Evolutionary conservation across 2,329 filamentous ascomycete genomes (phyloP).

Genomic region (Monilinia polystroma): DNA sequence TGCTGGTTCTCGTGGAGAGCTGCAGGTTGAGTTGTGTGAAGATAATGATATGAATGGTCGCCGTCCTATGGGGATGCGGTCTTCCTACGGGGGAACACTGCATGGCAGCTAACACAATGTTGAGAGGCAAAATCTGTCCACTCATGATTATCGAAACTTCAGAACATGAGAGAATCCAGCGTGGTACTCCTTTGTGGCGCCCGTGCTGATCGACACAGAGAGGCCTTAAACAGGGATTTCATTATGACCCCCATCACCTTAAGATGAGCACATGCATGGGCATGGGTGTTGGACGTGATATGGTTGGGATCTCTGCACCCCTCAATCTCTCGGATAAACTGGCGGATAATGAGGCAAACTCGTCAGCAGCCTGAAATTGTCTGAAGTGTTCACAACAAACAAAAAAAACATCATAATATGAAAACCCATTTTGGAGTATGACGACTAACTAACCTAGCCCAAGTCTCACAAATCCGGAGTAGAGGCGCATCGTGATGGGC

Average conservation of each 20-base stretch:
- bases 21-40: slow-evolving; percentile 21
- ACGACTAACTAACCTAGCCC: slow-evolving; percentile 19
- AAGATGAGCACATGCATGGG: slow-evolving; percentile 25
- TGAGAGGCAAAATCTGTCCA: slow-evolving; percentile 17
- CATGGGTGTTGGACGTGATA: slow-evolving; percentile 22
- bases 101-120: slow-evolving; percentile 19
- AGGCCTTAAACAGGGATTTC: slow-evolving; percentile 18
- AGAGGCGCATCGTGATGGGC: slow-evolving; percentile 14
- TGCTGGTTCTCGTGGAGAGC: slow-evolving; percentile 25
- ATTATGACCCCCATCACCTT: slow-evolving; percentile 24
- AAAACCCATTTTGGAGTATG: slow-evolving; percentile 5
- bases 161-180: slow-evolving; percentile 18
- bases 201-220: slow-evolving; percentile 23
- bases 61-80: slow-evolving; percentile 23
- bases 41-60: slow-evolving; percentile 25
- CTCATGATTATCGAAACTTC: slow-evolving; percentile 16
- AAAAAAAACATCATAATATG: slow-evolving; percentile 12
- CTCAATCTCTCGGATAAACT: slow-evolving; percentile 26
- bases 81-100: slow-evolving; percentile 23
- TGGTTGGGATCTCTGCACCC: slow-evolving; percentile 23
- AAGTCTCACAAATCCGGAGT: slow-evolving; percentile 20
- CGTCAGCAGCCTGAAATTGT: slow-evolving; percentile 21
- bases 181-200: slow-evolving; percentile 24
- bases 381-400: slow-evolving; percentile 1
- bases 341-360: slow-evolving; percentile 23